These are phyloP conservation scores for Exophiala mesophila DNA, from an alignment of 2,329 filamentous ascomycete species.

Conservation along the genomic window DNA sequence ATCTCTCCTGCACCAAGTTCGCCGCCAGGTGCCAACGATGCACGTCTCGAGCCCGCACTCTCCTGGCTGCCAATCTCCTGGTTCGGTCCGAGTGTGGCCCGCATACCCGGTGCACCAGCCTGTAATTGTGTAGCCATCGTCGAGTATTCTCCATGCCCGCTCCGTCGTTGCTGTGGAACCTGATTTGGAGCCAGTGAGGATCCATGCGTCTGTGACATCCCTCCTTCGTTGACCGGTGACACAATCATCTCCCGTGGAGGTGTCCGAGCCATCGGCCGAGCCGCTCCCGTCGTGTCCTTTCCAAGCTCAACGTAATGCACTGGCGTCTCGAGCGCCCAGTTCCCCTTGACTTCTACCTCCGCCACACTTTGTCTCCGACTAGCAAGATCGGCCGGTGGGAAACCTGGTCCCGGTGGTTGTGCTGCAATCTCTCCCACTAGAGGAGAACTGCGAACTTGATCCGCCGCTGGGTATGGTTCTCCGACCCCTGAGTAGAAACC, in stretches of 20 bases:
- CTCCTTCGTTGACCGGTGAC: constrained; percentile 8
- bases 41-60: neutral
- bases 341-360: constrained; percentile 5
- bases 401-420: neutral
- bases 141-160: neutral
- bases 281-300: neutral
- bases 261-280: neutral
- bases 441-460: constrained; percentile 12
- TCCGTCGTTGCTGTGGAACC: constrained; percentile 1
- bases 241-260: constrained; percentile 7
- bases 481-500: constrained; percentile 3
- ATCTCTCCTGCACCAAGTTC: neutral
- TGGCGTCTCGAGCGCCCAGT: constrained; percentile 7
- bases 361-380: constrained; percentile 10
- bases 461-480: neutral
- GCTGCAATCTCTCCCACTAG: neutral
- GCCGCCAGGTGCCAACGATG: constrained; percentile 1
- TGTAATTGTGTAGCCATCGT: neutral
- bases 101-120: neutral
- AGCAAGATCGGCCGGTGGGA: neutral
- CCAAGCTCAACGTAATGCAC: neutral
- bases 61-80: neutral
- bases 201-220: constrained; percentile 4
- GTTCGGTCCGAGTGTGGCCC: neutral
- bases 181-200: constrained; percentile 10